Base-by-base conservation (phyloP, 2,329 filamentous ascomycete species). In the Fusarium solani-melongenae region DNA sequence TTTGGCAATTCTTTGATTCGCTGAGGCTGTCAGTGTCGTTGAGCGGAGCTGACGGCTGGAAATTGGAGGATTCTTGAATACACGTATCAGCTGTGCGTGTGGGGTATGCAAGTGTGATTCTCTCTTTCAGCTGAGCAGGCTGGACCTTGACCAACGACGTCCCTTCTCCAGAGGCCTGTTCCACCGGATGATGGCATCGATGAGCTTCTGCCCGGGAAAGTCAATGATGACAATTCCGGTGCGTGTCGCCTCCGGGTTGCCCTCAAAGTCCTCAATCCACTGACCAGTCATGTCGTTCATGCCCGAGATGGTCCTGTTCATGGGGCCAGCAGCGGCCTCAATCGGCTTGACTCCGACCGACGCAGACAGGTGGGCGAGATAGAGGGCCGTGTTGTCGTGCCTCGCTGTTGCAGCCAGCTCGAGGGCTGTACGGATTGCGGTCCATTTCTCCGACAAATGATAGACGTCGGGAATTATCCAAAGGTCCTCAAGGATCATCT, bases 251-350 rank as follows among this genome's bases (percentile, higher is more conserved):
- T 75, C 77, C 6, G 73, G 64, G 10, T 72, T 74, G 7, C 74
- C 64, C 24, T 76, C 75, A 34, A 76, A 79, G 41, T 82, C 78
- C 34, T 79, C 76, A 39, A 87, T 78, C 83, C 84, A 87, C 70
- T 79, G 77, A 34, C 85, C 85, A 36, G 85, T 86, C 79, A 83
- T 82, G 71, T 87, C 86, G 64, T 88, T 88, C 81, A 88, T 86
- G 31, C 86, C 86, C n/a, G 76, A 73, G 5, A 86, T 79, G 17
- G 80, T 81, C 46, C 79, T 77, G 71, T 86, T 84, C 61, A 76
- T 73, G n/a, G 85, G 82, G 0, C 86, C 86, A 0, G 86, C 86
- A 12, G 86, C 86, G 2, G 85, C 86, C 73, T 86, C 84, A 59
- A 88, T 86, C 39, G 86, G 86, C 67, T 85, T 70, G 11, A 88